Percentiles rank a stretch among this genome's conserved stretches.
phyloP scores from a whole-genome alignment of 2,329 filamentous ascomycete genomes.

The Aspergillus sp. region DNA sequence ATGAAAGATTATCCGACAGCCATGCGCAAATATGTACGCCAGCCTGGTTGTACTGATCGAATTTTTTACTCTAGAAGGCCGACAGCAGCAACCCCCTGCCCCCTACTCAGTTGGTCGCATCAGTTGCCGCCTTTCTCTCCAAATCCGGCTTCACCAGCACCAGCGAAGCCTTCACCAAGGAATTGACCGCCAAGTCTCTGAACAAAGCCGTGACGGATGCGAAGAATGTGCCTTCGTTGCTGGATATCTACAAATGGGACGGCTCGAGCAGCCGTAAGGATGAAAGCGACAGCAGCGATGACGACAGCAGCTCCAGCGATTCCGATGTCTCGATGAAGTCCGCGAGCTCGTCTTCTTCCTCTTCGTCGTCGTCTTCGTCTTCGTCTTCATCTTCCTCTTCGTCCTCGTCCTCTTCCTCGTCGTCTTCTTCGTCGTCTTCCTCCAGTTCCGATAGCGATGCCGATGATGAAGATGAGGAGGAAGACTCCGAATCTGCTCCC shows the following conservation, averaged over 20 bases:
- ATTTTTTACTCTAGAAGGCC: conserved; percentile 17
- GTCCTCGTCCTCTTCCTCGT: conserved; percentile 25
- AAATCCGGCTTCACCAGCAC: conserved; percentile 65
- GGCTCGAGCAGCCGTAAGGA: conserved; percentile 21
- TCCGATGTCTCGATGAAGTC: conserved; percentile 44
- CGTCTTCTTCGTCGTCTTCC: conserved; percentile 32
- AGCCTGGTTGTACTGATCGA: not conserved
- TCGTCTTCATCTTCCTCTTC: conserved; percentile 27
- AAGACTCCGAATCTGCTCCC: conserved; percentile 36
- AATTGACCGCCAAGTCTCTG: conserved; percentile 45
- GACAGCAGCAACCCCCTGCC: conserved; percentile 36
- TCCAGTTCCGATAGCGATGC: conserved; percentile 50
- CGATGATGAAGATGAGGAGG: conserved; percentile 54
- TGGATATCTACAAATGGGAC: conserved; percentile 38
- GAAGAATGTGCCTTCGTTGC: conserved; percentile 36
- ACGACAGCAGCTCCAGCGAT: conserved; percentile 35
- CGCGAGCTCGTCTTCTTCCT: conserved; percentile 27
- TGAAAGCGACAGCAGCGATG: conserved; percentile 25
- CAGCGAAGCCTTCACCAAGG: conserved; percentile 62
- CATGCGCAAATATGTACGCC: not conserved
- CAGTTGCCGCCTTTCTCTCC: conserved; percentile 66
- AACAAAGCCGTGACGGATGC: conserved; percentile 19
- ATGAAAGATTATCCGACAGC: conserved; percentile 10
- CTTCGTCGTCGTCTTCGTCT: conserved; percentile 31
- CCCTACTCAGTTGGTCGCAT: conserved; percentile 62